Percentiles rank a stretch among this genome's conserved stretches.
These are phyloP conservation scores for Termitomyces sp. DNA, from an alignment of 1,284 basidiomycete genomes.

Conservation along the genomic window DNA sequence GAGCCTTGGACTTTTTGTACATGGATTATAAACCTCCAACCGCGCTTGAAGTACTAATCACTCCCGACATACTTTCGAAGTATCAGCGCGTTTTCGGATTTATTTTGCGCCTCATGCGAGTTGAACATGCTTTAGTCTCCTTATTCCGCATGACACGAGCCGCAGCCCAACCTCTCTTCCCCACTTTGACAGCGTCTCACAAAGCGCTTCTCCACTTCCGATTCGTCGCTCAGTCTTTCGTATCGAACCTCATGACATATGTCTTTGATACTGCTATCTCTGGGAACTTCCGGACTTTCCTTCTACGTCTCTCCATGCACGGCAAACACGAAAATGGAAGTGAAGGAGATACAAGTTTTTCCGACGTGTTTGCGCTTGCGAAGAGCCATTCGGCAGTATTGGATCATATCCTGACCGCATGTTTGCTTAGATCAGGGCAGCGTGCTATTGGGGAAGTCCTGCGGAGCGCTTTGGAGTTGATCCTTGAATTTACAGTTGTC, in stretches of 20 bases:
- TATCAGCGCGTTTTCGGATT: slow-evolving; percentile 81
- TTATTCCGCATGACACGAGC: slow-evolving; percentile 59
- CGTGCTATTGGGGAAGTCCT: slow-evolving; percentile 63
- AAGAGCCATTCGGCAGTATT: slow-evolving; percentile 65
- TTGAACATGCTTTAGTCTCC: slow-evolving; percentile 65
- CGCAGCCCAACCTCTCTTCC: slow-evolving; percentile 47
- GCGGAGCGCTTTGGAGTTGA: slow-evolving; percentile 57
- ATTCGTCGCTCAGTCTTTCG: slow-evolving; percentile 68
- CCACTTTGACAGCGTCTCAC: slow-evolving; percentile 48
- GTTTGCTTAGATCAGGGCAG: slow-evolving; percentile 71
- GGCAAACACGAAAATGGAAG: slow-evolving; percentile 8
- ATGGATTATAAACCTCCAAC: slow-evolving; percentile 80
- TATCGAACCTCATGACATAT: slow-evolving; percentile 61
- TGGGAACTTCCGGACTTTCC: slow-evolving; percentile 68
- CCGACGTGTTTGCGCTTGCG: slow-evolving; percentile 75
- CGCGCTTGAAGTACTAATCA: slow-evolving; percentile 67
- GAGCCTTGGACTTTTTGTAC: slow-evolving; percentile 83
- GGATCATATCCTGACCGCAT: slow-evolving; percentile 74
- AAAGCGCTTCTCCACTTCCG: slow-evolving; percentile 61
- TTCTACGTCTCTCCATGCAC: slow-evolving; percentile 35
- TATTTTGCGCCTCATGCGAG: slow-evolving; percentile 71
- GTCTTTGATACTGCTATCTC: slow-evolving; percentile 75
- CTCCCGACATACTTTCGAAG: slow-evolving; percentile 67
- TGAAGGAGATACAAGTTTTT: slow-evolving; percentile 35
- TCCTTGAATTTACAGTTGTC: slow-evolving; percentile 68